These are phyloP conservation scores for Cyclospora cayetanensis DNA, from an alignment of 169 alveolate species.

Conservation along the genomic window DNA sequence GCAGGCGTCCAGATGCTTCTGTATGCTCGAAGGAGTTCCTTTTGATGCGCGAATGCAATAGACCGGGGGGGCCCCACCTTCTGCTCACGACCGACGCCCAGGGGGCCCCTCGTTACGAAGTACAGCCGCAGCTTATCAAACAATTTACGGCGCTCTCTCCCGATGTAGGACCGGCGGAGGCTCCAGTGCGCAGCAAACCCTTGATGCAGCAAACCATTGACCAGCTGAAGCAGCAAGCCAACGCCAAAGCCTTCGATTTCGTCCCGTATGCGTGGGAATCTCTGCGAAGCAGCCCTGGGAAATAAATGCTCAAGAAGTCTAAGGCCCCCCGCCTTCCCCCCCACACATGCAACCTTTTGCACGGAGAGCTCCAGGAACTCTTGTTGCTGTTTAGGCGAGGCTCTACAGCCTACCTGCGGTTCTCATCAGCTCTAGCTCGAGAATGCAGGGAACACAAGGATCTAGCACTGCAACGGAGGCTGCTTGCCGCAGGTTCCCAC, in stretches of 20 bases:
- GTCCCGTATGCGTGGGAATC: conserved; percentile 59
- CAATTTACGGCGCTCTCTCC: conserved; percentile 8
- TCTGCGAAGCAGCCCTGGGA: conserved; percentile 57
- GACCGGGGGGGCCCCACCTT: conserved; percentile 59
- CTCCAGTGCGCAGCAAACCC: conserved; percentile 2
- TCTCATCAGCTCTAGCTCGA: no score
- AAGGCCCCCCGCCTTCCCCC: no score
- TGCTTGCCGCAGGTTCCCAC: no score
- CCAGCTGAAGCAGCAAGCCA: background rate
- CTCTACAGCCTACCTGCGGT: no score
- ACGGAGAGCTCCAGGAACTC: no score
- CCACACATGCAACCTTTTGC: no score
- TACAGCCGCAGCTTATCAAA: background rate
- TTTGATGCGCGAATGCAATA: conserved; percentile 61
- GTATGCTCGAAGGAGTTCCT: conserved; percentile 58
- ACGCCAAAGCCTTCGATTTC: conserved; percentile 26
- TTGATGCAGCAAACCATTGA: conserved; percentile 18
- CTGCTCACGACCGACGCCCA: background rate
- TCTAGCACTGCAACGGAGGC: no score
- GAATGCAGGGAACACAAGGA: no score
- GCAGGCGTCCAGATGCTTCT: conserved; percentile 42
- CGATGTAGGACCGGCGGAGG: conserved; percentile 64
- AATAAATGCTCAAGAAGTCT: no score
- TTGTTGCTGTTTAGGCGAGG: no score
- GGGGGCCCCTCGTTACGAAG: conserved; percentile 22